Base-by-base conservation (phyloP, 169 alveolate genomes). In the Cryptosporidium viatorum region DNA sequence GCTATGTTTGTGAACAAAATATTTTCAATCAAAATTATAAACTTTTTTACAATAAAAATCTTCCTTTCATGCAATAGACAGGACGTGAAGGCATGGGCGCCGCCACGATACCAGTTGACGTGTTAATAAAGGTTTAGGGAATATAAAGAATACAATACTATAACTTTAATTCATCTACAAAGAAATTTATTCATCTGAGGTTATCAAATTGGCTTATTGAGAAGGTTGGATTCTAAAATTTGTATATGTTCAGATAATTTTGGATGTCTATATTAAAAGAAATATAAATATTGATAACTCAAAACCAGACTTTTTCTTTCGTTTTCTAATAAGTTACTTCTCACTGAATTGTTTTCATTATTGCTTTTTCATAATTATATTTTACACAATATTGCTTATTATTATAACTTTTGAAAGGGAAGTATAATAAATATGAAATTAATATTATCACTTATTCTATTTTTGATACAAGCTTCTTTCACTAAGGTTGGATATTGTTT, bases 71-170 rank as follows among this genome's bases (percentile, higher is more conserved):
- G 71, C 71, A 48, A 0, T 31, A 73, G 86, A 73, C 86, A 59
- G 7, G n/a, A 73, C 86, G 86, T 7, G 6, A n/a, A 29, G 0
- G 86, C 86, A 73, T 73, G 86, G 86, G 70, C 86, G 86, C 43
- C 31, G 7, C 39, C 21, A 18, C 86, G 86, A 59, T 73, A 73
- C 86, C 71, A n/a, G 31, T 1, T 12, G 18, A 41, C 23, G 31
- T n/a, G 31, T 10, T 33, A 35, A 62, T 29, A 33, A 26, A n/a
- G 50, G 43, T 21, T 33, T 65, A 65, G 29, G 41, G 18, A 35
- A 14, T 65, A 8, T 31, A 8, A 14, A 37, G 8, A 65, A 12
- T 14, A 37, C 5, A 5, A 16, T 5, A 65, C 10, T 31, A 2
- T 3, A 5, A 12, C 67, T 23, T 52, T 55, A 8, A 55, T n/a